Percentiles rank a stretch among this genome's conserved stretches.
Evolutionary conservation across 2,329 filamentous ascomycete genomes (phyloP).

Genomic region (Colletotrichum tropicale): DNA sequence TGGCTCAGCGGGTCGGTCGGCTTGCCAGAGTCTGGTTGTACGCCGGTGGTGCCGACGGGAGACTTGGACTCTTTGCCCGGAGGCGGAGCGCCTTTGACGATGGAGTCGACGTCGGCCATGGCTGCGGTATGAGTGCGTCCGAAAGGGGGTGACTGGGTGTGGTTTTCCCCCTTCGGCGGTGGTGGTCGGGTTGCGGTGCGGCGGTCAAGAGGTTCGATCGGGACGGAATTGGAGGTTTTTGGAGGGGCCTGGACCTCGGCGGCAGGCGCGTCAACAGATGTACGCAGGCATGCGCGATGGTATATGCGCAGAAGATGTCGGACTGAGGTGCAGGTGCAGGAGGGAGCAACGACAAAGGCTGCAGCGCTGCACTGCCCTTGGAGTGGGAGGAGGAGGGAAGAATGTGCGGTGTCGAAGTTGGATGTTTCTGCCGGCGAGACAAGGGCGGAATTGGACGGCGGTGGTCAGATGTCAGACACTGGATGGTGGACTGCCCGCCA

Average conservation of each 20-base stretch:
- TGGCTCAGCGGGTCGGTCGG: conserved; percentile 75
- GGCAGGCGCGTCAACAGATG: conserved; percentile 11
- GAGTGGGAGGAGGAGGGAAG: not conserved
- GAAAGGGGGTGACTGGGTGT: not conserved
- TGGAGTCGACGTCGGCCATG: conserved; percentile 80
- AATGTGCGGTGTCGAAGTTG: not conserved
- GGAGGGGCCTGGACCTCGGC: conserved; percentile 9
- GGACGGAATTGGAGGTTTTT: not conserved
- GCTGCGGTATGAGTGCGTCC: conserved; percentile 6
- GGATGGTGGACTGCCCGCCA: not conserved
- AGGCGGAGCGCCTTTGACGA: conserved; percentile 87
- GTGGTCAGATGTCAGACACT: conserved; percentile 18
- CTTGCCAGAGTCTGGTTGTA: conserved; percentile 47
- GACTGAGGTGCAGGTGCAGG: not conserved
- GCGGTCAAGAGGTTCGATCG: not conserved
- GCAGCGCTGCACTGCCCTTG: conserved; percentile 2
- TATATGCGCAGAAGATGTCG: not conserved
- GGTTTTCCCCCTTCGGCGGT: not conserved
- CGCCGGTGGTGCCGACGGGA: conserved; percentile 41
- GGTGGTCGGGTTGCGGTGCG: not conserved
- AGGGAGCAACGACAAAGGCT: not conserved
- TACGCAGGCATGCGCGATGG: conserved; percentile 10
- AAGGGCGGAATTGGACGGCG: conserved; percentile 14
- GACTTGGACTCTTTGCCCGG: conserved; percentile 55
- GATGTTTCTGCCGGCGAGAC: conserved; percentile 10